Evolutionary conservation across 148 eudicot genomes (phyloP), one percentile per base, ranked within the genome.

Genomic region (Arbutus unedo): DNA sequence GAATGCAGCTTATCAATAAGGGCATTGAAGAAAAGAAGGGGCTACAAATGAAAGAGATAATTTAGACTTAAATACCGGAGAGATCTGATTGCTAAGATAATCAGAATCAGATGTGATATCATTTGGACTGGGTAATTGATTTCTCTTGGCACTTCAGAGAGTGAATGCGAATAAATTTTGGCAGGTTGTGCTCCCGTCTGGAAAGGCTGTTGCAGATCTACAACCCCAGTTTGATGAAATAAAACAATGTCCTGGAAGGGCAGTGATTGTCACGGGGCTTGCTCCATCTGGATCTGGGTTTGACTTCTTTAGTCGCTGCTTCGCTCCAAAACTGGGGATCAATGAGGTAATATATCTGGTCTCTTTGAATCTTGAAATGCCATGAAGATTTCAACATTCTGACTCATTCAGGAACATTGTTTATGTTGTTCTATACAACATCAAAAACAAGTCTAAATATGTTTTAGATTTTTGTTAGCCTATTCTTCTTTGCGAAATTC

Each of bases 261-360:
- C 93, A 51, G 51, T 95, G n/a, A 90, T 95, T 77, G 81, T 95
- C 57, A 86, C 89, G 18, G 95, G 90, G 23, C 86, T 82, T 89
- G 93, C 93, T 55, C 84, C 92, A 8, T 75, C 89, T 54, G 94
- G 82, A 78, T 91, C 95, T 74, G 94, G 91, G 48, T 95, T 89
- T 51, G 97, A 95, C 83, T 93, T 93, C 41, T 74, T 83, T 81
- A 91, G 94, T 88, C 94, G 98, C 60, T 91, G 86, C 88, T 94
- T 93, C 85, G 82, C 81, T 78, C 97, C 98, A 38, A 94, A 93
- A 18, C 68, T 83, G 15, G 98, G 96, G 45, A 68, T 94, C 62
- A 49, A 87, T 7, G 96, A 91, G 96, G 96, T 92, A 89, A 50
- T 6, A 57, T 51, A 41, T 53, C 56, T 16, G 64, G 64, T 59